Conservation (phyloP, 2,329 filamentous ascomycete genomes). For the Ilyonectria sp. region DNA sequence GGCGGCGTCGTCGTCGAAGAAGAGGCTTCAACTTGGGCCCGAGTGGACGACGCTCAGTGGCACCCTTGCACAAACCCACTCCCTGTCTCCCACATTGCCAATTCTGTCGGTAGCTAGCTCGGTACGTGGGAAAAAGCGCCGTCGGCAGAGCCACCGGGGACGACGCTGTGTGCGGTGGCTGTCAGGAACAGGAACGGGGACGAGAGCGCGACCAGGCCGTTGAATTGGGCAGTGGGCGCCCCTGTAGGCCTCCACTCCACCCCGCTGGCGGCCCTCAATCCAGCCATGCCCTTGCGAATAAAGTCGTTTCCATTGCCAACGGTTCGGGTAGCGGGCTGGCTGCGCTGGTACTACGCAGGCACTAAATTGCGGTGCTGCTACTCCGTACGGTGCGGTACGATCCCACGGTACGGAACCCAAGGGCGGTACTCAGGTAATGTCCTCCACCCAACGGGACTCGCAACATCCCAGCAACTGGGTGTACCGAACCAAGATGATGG, state of each 20-base stretch:
- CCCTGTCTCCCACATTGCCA: slow-evolving; percentile 48
- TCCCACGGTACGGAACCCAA: background rate
- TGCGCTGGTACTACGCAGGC: background rate
- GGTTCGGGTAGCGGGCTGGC: slow-evolving; percentile 2
- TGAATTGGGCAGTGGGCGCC: background rate
- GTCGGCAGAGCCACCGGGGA: slow-evolving; percentile 31
- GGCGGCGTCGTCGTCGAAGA: background rate
- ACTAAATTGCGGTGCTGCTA: background rate
- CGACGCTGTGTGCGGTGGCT: slow-evolving; percentile 8
- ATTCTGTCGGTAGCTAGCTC: slow-evolving; percentile 36
- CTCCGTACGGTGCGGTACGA: background rate
- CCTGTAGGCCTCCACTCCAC: background rate
- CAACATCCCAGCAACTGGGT: background rate
- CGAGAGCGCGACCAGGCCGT: background rate
- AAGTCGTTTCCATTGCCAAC: slow-evolving; percentile 35
- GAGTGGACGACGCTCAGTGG: slow-evolving; percentile 1
- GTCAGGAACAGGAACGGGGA: slow-evolving; percentile 28
- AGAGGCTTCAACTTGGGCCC: background rate
- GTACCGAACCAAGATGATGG: slow-evolving; percentile 8
- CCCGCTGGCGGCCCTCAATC: background rate
- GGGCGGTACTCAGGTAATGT: background rate
- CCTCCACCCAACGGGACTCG: background rate
- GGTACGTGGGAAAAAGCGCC: slow-evolving; percentile 36
- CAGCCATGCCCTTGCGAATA: slow-evolving; percentile 32
- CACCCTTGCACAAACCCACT: slow-evolving; percentile 38